A percentile compares a stretch with the other conserved stretches of the same genome.
Evolutionary conservation across 495 filamentous ascomycete genomes (phyloP).

Genomic region (Neurospora discreta): DNA sequence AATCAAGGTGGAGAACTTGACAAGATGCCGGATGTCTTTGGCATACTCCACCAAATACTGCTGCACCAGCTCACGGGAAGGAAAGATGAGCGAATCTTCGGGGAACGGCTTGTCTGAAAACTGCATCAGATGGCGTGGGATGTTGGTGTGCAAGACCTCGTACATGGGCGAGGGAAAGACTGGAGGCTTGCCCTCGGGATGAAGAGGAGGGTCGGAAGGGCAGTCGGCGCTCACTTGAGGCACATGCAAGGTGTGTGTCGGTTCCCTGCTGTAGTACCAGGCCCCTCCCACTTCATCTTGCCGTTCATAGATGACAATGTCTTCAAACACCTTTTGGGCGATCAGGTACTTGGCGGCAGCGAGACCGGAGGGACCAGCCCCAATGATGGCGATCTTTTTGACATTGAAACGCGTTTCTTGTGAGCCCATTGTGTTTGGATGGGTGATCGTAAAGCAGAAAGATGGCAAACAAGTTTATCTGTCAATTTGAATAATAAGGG

Average conservation of each 20-base stretch:
- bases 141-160: conserved; percentile 72
- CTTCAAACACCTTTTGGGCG: conserved; percentile 59
- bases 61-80: conserved; percentile 52
- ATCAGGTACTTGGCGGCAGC: conserved; percentile 62
- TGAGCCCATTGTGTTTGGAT: conserved; percentile 15
- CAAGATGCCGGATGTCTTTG: conserved; percentile 41
- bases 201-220: conserved; percentile 30
- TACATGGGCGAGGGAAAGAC: conserved; percentile 67
- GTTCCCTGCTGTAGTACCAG: conserved; percentile 60
- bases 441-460: not conserved
- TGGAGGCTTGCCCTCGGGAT: conserved; percentile 18
- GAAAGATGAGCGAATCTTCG: conserved; percentile 54
- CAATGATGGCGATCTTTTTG: conserved; percentile 52
- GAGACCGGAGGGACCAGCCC: conserved; percentile 59
- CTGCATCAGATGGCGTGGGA: conserved; percentile 71
- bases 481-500: not conserved
- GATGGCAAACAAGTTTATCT: not conserved
- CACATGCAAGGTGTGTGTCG: conserved; percentile 20
- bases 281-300: conserved; percentile 62
- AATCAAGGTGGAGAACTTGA: conserved; percentile 34
- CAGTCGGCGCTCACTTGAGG: conserved; percentile 32
- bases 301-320: conserved; percentile 74
- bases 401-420: conserved; percentile 25
- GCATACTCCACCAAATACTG: conserved; percentile 68
- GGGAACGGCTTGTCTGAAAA: conserved; percentile 64